phyloP scores from a whole-genome alignment of 257 asterid species.

The Sherardia arvensis region DNA sequence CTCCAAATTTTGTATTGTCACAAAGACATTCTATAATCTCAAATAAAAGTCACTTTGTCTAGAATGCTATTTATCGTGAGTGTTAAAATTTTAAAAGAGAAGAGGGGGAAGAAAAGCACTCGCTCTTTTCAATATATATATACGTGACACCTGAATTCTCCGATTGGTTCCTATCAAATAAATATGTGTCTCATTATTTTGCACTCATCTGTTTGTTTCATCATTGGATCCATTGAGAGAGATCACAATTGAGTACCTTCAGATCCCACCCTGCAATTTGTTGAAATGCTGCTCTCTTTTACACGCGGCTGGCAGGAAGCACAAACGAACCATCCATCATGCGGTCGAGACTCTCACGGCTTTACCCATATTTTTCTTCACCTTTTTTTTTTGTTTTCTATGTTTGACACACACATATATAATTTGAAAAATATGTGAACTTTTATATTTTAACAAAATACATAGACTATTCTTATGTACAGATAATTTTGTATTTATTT shows the following conservation, averaged over 20 bases:
- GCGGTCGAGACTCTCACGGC: too few relatives aligned
- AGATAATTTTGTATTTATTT: too few relatives aligned
- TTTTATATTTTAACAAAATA: too few relatives aligned
- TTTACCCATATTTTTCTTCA: too few relatives aligned
- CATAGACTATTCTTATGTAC: too few relatives aligned
- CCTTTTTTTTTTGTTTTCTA: too few relatives aligned
- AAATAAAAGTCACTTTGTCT: too few relatives aligned
- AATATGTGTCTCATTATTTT: conserved; percentile 23
- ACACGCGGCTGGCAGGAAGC: conserved; percentile 5
- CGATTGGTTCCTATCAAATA: not conserved
- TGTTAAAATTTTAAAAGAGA: not conserved
- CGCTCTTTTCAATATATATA: not conserved
- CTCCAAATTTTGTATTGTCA: too few relatives aligned
- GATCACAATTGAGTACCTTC: conserved; percentile 39
- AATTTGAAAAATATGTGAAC: too few relatives aligned
- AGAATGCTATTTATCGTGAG: too few relatives aligned
- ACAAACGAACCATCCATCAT: conserved; percentile 1
- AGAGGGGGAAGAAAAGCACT: not conserved
- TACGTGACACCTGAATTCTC: conserved; percentile 8
- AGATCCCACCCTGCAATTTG: conserved; percentile 26
- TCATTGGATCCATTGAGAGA: conserved; percentile 46
- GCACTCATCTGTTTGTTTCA: conserved; percentile 28
- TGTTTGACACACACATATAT: too few relatives aligned
- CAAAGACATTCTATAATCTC: too few relatives aligned
- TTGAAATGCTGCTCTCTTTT: conserved; percentile 22